A percentile compares a stretch with the other conserved stretches of the same genome.
phyloP scores from a whole-genome alignment of 768 basidiomycete genomes.

The Flagelloscypha sp. region DNA sequence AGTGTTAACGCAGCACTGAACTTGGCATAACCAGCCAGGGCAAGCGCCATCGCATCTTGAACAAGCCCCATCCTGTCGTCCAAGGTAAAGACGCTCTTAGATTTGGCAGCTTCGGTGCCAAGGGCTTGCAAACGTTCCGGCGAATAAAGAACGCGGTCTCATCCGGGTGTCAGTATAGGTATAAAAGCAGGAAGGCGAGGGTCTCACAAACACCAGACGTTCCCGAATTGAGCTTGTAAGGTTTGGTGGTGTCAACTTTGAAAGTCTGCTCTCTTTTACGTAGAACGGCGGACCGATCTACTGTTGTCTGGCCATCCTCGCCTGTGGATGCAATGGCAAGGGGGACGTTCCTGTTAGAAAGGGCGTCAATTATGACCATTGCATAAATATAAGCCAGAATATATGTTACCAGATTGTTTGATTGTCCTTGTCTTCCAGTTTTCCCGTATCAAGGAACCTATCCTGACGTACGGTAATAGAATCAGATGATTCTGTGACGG shows the following conservation, averaged over 20 bases:
- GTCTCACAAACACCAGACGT: constrained; percentile 63
- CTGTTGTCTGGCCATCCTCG: constrained; percentile 28
- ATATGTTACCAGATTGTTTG: constrained; percentile 48
- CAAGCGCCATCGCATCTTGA: constrained; percentile 51
- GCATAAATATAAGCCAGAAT: background rate
- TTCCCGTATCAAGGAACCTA: constrained; percentile 62
- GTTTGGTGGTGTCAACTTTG: constrained; percentile 40
- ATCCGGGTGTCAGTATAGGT: background rate
- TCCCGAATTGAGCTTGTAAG: constrained; percentile 65
- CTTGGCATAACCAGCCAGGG: constrained; percentile 49
- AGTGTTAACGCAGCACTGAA: constrained; percentile 51
- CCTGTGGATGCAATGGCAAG: constrained; percentile 44
- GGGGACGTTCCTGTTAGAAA: constrained; percentile 42
- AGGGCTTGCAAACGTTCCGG: constrained; percentile 48
- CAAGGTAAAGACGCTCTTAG: constrained; percentile 40
- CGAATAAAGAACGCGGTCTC: constrained; percentile 59
- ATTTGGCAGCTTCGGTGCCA: constrained; percentile 45
- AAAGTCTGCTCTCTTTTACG: constrained; percentile 42
- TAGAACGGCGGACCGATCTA: constrained; percentile 47
- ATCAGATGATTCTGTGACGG: constrained; percentile 47
- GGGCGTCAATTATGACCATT: background rate
- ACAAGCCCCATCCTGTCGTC: constrained; percentile 65
- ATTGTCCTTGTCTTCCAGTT: constrained; percentile 55
- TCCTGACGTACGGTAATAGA: constrained; percentile 59
- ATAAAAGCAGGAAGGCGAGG: background rate